Conservation (phyloP, 371 early-diverging fungal genomes). For the Coelomomyces lativittatus region DNA sequence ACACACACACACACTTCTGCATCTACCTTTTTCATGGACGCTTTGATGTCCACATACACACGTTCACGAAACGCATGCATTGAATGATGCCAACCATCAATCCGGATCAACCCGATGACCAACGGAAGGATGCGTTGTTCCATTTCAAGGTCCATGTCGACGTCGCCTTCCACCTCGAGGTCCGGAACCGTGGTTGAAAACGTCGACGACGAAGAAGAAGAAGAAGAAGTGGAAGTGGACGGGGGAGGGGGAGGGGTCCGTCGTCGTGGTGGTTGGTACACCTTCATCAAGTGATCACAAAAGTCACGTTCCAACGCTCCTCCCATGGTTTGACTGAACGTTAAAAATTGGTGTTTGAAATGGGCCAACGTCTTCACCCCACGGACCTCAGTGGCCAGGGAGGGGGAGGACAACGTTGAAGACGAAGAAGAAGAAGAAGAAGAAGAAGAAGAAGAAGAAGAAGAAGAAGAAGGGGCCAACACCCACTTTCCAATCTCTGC, state of each 20-base stretch:
- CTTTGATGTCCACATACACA: constrained; percentile 52
- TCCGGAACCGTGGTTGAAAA: too few relatives aligned
- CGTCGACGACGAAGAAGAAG: not conserved
- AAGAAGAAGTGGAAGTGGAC: not conserved
- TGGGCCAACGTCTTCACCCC: constrained; percentile 37
- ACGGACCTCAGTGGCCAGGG: constrained; percentile 9
- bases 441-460: too few relatives aligned
- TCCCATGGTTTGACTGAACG: constrained; percentile 47
- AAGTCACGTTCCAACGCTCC: constrained; percentile 57
- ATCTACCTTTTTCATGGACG: constrained; percentile 48
- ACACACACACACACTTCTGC: too few relatives aligned
- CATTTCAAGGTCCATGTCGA: too few relatives aligned
- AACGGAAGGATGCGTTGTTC: constrained; percentile 43
- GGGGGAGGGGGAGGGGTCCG: too few relatives aligned
- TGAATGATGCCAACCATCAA: constrained; percentile 43
- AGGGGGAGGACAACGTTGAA: too few relatives aligned
- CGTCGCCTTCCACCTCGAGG: too few relatives aligned
- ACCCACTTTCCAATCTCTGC: constrained; percentile 21
- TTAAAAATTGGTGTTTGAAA: constrained; percentile 42
- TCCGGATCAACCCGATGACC: constrained; percentile 52
- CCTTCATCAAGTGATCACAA: not conserved
- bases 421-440: too few relatives aligned
- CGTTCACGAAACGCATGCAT: constrained; percentile 53
- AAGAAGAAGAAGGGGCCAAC: too few relatives aligned
- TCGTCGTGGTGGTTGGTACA: too few relatives aligned